Evolutionary conservation across 257 asterid species (phyloP).

Genomic region (Fraxinus quadrangulata): DNA sequence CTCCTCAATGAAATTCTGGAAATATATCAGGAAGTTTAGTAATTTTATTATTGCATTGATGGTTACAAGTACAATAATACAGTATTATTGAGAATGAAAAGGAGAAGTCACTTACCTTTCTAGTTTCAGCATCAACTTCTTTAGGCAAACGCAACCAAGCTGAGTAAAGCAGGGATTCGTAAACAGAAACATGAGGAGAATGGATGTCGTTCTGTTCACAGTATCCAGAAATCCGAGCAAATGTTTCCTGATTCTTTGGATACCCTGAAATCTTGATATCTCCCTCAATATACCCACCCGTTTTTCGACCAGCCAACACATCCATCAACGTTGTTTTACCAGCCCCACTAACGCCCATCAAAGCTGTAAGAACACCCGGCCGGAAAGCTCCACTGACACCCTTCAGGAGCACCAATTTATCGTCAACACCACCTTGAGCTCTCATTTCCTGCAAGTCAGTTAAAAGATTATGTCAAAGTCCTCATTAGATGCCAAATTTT

Average conservation of each 20-base stretch:
- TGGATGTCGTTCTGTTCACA: slow-evolving; percentile 86
- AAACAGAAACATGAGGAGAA: slow-evolving; percentile 72
- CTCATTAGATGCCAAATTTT: neutral
- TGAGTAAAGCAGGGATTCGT: slow-evolving; percentile 71
- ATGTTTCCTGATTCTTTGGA: slow-evolving; percentile 70
- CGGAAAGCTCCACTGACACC: slow-evolving; percentile 77
- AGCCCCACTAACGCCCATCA: slow-evolving; percentile 90
- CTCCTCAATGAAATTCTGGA: slow-evolving; percentile 73
- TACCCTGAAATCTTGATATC: slow-evolving; percentile 64
- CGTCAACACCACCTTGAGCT: slow-evolving; percentile 52
- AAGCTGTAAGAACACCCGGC: slow-evolving; percentile 83
- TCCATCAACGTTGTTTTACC: slow-evolving; percentile 87
- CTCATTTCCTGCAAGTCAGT: slow-evolving; percentile 61
- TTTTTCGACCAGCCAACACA: slow-evolving; percentile 76
- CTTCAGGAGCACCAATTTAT: slow-evolving; percentile 59
- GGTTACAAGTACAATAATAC: neutral
- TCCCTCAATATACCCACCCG: slow-evolving; percentile 81
- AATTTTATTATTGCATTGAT: neutral
- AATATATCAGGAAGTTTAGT: neutral
- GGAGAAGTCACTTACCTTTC: slow-evolving; percentile 41
- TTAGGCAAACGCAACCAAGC: slow-evolving; percentile 71
- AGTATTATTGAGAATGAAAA: neutral
- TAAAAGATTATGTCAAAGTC: neutral
- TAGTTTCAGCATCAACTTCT: slow-evolving; percentile 44
- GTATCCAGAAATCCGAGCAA: slow-evolving; percentile 73